phyloP scores from a whole-genome alignment of 1,284 basidiomycete genomes.

The Peniophora sp. region DNA sequence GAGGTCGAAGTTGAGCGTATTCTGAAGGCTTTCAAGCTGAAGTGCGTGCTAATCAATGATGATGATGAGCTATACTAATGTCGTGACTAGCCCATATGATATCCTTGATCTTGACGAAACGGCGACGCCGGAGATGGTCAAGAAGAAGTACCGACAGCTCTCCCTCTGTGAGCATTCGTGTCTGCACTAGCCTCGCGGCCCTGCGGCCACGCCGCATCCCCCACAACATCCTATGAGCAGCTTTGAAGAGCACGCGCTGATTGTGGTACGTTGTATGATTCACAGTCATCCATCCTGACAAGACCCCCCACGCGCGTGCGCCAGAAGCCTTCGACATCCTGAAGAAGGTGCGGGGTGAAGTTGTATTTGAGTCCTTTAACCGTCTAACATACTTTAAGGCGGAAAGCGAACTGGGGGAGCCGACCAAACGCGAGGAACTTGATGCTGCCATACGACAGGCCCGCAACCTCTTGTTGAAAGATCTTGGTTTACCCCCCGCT shows the following conservation, averaged over 20 bases:
- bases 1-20: slow-evolving; percentile 83
- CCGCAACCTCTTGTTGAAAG: slow-evolving; percentile 52
- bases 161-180: slow-evolving; percentile 58
- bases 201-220: not conserved
- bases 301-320: slow-evolving; percentile 68
- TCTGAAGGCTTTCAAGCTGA: slow-evolving; percentile 77
- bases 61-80: slow-evolving; percentile 1
- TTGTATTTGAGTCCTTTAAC: slow-evolving; percentile 2
- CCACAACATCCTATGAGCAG: not conserved
- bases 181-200: not conserved
- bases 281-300: slow-evolving; percentile 82
- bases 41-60: slow-evolving; percentile 35
- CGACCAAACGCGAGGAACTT: slow-evolving; percentile 66
- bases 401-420: slow-evolving; percentile 70
- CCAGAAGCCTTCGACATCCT: slow-evolving; percentile 80
- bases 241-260: not conserved
- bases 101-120: slow-evolving; percentile 61
- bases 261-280: slow-evolving; percentile 32
- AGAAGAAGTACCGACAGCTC: slow-evolving; percentile 74
- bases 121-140: slow-evolving; percentile 63
- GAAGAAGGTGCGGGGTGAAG: slow-evolving; percentile 54
- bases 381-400: slow-evolving; percentile 37
- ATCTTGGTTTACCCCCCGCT: slow-evolving; percentile 47
- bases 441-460: slow-evolving; percentile 73
- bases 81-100: slow-evolving; percentile 61